Evolutionary conservation across 2,329 filamentous ascomycete genomes (phyloP).

Genomic region (Coleophoma cylindrospora): DNA sequence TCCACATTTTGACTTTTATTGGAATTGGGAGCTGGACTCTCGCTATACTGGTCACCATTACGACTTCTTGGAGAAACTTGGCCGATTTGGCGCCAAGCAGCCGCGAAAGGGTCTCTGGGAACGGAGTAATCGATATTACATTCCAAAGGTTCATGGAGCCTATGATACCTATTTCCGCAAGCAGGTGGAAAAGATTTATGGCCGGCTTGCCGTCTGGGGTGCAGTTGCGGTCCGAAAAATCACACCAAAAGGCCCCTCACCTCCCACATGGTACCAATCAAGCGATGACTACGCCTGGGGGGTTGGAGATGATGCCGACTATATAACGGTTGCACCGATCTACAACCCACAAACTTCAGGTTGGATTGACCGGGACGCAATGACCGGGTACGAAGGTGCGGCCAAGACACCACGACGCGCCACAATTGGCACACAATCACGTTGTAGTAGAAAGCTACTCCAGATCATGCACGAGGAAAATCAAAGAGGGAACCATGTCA

Average conservation of each 20-base stretch:
- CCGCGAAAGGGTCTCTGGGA: slow-evolving; percentile 73
- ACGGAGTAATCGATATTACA: slow-evolving; percentile 70
- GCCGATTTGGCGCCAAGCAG: slow-evolving; percentile 62
- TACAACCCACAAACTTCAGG: slow-evolving; percentile 68
- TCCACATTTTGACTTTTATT: slow-evolving; percentile 61
- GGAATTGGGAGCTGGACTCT: slow-evolving; percentile 70
- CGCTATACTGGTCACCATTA: slow-evolving; percentile 62
- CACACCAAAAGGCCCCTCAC: slow-evolving; percentile 51
- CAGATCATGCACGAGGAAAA: slow-evolving; percentile 77
- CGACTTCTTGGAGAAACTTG: slow-evolving; percentile 66
- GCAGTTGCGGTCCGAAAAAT: slow-evolving; percentile 35
- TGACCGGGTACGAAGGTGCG: slow-evolving; percentile 34
- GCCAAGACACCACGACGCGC: slow-evolving; percentile 57
- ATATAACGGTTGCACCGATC: slow-evolving; percentile 73
- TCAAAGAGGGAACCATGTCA: slow-evolving; percentile 67
- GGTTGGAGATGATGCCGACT: slow-evolving; percentile 66
- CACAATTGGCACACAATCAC: slow-evolving; percentile 74
- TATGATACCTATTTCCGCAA: slow-evolving; percentile 61
- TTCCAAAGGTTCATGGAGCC: slow-evolving; percentile 62
- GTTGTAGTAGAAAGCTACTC: slow-evolving; percentile 66
- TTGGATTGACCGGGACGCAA: slow-evolving; percentile 66
- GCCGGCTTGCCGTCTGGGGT: slow-evolving; percentile 61
- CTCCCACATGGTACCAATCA: slow-evolving; percentile 50
- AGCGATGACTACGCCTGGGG: slow-evolving; percentile 66
- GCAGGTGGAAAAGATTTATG: slow-evolving; percentile 49